phyloP scores from a whole-genome alignment of 306 rosid genomes.

The Prunus armeniaca region DNA sequence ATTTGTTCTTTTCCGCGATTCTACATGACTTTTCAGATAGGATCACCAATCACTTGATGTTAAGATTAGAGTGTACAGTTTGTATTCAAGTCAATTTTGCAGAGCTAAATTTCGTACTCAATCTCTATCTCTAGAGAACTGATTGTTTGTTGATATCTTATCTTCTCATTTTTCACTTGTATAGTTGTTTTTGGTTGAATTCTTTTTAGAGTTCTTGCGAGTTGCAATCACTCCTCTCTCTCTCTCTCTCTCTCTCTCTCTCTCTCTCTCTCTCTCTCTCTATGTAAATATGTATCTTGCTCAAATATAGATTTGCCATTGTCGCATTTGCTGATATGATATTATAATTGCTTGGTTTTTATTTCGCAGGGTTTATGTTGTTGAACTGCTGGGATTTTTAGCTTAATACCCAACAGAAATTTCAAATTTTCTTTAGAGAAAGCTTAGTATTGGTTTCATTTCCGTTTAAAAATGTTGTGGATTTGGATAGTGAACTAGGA shows the following conservation, averaged over 20 bases:
- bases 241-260: background rate
- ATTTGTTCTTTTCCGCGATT: background rate
- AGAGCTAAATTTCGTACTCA: background rate
- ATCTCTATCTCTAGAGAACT: background rate
- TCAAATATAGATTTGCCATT: background rate
- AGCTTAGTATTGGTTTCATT: background rate
- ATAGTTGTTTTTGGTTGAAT: background rate
- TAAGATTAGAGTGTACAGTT: background rate
- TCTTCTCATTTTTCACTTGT: background rate
- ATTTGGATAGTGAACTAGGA: background rate
- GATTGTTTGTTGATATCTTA: background rate
- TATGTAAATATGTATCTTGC: background rate
- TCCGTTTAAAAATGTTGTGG: background rate
- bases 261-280: background rate
- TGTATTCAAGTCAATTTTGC: background rate
- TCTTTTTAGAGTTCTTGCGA: background rate
- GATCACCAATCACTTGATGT: background rate
- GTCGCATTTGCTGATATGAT: background rate
- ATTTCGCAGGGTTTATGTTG: background rate
- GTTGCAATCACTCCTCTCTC: background rate
- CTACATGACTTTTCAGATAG: background rate
- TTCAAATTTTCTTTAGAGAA: background rate
- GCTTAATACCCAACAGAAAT: background rate
- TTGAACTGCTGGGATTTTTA: background rate
- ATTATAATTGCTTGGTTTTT: background rate